These are phyloP conservation scores for Neurospora sp. DNA, from an alignment of 495 filamentous ascomycete species.

Conservation along the genomic window DNA sequence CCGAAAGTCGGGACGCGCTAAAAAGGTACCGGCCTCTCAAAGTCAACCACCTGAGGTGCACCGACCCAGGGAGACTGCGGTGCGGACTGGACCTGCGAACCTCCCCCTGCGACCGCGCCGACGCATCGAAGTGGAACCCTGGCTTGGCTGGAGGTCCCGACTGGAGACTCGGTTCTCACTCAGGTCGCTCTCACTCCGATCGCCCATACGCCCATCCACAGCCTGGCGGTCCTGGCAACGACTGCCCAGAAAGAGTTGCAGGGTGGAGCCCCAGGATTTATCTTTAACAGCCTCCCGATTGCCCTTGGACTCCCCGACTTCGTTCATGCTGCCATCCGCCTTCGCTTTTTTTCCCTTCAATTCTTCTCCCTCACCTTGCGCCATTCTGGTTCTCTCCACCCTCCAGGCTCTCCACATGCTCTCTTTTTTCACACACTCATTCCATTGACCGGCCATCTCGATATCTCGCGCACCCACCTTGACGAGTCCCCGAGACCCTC, in stretches of 20 bases:
- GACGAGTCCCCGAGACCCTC: not conserved
- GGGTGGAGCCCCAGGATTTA: constrained; percentile 22
- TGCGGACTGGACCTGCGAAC: not conserved
- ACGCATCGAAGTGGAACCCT: not conserved
- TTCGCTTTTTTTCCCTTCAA: constrained; percentile 6
- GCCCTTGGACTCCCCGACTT: constrained; percentile 13
- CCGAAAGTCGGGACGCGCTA: not conserved
- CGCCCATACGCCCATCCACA: not conserved
- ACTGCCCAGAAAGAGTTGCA: constrained; percentile 2
- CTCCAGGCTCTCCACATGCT: constrained; percentile 17
- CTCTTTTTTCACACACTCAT: constrained; percentile 1
- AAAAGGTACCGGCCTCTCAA: not conserved
- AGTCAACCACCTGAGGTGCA: not conserved
- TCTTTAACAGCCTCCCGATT: constrained; percentile 20
- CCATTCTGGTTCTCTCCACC: constrained; percentile 12
- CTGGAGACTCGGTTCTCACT: not conserved
- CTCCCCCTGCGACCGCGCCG: not conserved
- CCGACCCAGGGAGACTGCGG: not conserved
- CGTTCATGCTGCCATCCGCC: constrained; percentile 9
- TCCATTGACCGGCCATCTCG: not conserved
- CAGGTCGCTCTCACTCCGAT: not conserved
- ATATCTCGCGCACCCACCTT: not conserved
- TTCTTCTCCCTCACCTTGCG: not conserved
- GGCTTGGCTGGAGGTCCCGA: not conserved
- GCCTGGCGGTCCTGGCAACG: not conserved